Conservation (phyloP, 1,139 yeast genomes). For the Scheffersomyces segobiensis region DNA sequence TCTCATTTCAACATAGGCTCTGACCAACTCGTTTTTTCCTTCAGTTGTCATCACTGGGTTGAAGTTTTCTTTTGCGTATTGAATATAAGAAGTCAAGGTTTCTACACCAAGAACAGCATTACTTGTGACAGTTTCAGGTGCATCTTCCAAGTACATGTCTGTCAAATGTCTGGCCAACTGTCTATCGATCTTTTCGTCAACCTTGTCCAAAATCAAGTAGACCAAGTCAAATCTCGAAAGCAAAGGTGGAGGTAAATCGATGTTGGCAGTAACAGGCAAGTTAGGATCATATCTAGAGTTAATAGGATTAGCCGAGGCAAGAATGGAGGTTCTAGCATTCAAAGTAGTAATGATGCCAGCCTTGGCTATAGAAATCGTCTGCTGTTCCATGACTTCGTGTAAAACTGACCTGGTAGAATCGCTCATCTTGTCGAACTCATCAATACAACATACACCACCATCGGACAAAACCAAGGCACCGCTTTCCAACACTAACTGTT, state of each 20-base stretch:
- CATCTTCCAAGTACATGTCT: constrained; percentile 86
- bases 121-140: constrained; percentile 69
- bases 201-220: constrained; percentile 86
- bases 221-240: constrained; percentile 93
- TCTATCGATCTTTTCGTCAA: constrained; percentile 82
- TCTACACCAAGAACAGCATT: constrained; percentile 80
- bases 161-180: constrained; percentile 89
- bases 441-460: constrained; percentile 98
- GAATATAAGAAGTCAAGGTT: constrained; percentile 82
- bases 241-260: constrained; percentile 94
- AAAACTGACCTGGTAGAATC: constrained; percentile 92
- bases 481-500: constrained; percentile 87
- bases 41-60: constrained; percentile 76
- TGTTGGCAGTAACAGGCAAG: constrained; percentile 90
- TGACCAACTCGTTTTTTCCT: constrained; percentile 86
- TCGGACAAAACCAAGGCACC: constrained; percentile 97
- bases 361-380: constrained; percentile 94
- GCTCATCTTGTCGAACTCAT: constrained; percentile 97
- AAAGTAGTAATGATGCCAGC: constrained; percentile 97
- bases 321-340: constrained; percentile 92
- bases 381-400: constrained; percentile 99
- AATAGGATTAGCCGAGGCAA: constrained; percentile 98
- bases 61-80: constrained; percentile 82
- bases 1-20: constrained; percentile 90
- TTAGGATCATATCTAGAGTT: constrained; percentile 93